Evolutionary conservation across 2,329 filamentous ascomycete species (phyloP).

Genomic region (Monilinia vaccinii-corymbosi): DNA sequence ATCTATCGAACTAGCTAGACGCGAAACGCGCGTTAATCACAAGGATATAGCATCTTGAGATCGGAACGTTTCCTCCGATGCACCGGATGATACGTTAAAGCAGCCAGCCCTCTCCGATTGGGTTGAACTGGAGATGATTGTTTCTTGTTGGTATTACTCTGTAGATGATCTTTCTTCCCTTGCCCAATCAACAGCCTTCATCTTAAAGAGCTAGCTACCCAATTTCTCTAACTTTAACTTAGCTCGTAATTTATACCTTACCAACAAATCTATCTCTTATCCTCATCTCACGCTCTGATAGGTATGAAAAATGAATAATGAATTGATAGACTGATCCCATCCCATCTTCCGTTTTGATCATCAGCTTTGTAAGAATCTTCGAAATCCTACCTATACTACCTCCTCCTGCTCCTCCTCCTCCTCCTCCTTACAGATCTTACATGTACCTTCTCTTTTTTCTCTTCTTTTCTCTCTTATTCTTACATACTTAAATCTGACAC

Average conservation of each 20-base stretch:
- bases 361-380: not conserved
- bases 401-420: too few relatives aligned
- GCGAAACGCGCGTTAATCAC: too few relatives aligned
- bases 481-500: too few relatives aligned
- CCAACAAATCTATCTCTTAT: too few relatives aligned
- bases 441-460: not conserved
- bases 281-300: too few relatives aligned
- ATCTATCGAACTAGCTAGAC: not conserved
- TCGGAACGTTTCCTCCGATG: not conserved
- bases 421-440: not conserved
- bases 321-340: not conserved
- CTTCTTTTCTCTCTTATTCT: not conserved
- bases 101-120: not conserved
- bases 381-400: not conserved
- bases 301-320: too few relatives aligned
- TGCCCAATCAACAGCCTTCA: not conserved
- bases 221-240: too few relatives aligned
- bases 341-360: not conserved
- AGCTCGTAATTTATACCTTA: too few relatives aligned
- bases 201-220: not conserved
- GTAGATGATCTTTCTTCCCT: too few relatives aligned
- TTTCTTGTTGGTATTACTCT: too few relatives aligned
- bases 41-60: not conserved
- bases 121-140: too few relatives aligned
- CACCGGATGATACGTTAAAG: not conserved